A percentile compares a stretch with the other conserved stretches of the same genome.
These are phyloP conservation scores for Rhizopus arrhizus DNA, from an alignment of 371 early-diverging fungal species.

Conservation along the genomic window DNA sequence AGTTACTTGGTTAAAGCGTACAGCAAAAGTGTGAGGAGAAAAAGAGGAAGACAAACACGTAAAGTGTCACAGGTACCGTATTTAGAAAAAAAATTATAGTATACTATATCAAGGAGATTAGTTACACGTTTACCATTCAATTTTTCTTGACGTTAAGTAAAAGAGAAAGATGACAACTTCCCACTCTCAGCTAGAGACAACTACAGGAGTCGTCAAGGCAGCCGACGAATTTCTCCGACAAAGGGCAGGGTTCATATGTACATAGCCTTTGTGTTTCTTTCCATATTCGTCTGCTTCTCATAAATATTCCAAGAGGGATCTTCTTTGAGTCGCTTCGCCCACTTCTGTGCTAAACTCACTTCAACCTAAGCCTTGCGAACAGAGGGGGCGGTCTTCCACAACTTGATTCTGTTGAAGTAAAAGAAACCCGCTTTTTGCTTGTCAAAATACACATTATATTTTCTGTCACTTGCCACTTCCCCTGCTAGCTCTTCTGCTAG, in stretches of 20 bases:
- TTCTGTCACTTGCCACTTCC: slow-evolving; percentile 4
- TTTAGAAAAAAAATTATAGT: slow-evolving; percentile 10
- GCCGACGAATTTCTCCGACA: slow-evolving; percentile 17
- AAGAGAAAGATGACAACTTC: slow-evolving; percentile 12
- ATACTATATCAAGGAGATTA: slow-evolving; percentile 3
- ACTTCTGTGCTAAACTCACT: slow-evolving; percentile 11
- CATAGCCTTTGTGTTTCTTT: slow-evolving; percentile 8
- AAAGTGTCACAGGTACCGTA: not conserved
- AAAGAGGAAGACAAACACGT: not conserved
- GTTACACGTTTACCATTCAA: not conserved
- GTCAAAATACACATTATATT: slow-evolving; percentile 14
- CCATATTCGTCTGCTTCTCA: slow-evolving; percentile 19
- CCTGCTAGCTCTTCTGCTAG: not conserved
- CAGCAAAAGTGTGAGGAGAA: slow-evolving; percentile 4
- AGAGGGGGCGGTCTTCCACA: slow-evolving; percentile 14
- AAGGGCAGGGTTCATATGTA: slow-evolving; percentile 17
- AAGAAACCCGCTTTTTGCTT: slow-evolving; percentile 14
- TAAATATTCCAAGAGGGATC: slow-evolving; percentile 20
- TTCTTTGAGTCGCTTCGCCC: slow-evolving; percentile 20
- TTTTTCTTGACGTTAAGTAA: slow-evolving; percentile 4
- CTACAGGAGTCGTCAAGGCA: slow-evolving; percentile 8
- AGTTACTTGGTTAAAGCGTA: slow-evolving; percentile 5
- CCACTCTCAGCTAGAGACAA: slow-evolving; percentile 15
- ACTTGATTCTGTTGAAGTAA: slow-evolving; percentile 15
- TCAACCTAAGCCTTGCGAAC: slow-evolving; percentile 7